These are phyloP conservation scores for Thielaviopsis euricoi DNA, from an alignment of 2,329 filamentous ascomycete species.

Conservation along the genomic window DNA sequence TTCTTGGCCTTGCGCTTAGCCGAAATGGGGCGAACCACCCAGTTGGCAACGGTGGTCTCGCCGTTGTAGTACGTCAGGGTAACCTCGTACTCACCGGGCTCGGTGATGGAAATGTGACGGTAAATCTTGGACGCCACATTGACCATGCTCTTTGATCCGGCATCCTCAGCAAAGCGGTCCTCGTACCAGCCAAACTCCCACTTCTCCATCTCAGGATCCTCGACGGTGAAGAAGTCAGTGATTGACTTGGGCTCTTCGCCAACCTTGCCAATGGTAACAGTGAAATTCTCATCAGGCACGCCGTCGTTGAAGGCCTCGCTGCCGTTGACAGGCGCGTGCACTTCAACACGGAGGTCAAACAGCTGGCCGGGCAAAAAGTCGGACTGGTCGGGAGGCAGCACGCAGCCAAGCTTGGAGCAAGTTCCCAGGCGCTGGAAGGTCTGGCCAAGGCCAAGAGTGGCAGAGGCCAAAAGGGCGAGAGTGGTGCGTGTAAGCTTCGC, in stretches of 20 bases:
- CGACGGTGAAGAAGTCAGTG: constrained; percentile 49
- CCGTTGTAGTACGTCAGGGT: constrained; percentile 60
- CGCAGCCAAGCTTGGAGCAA: constrained; percentile 41
- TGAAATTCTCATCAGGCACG: constrained; percentile 58
- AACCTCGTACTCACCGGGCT: constrained; percentile 65
- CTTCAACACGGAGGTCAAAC: constrained; percentile 70
- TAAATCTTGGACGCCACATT: constrained; percentile 69
- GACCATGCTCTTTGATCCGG: constrained; percentile 51
- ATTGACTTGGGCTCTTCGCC: constrained; percentile 36
- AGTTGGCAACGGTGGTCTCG: constrained; percentile 55
- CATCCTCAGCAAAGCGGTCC: constrained; percentile 64
- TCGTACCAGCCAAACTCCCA: constrained; percentile 81
- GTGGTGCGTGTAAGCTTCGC: constrained; percentile 3
- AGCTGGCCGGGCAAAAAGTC: constrained; percentile 73
- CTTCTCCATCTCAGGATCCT: constrained; percentile 57
- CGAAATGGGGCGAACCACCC: constrained; percentile 57
- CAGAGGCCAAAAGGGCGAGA: constrained; percentile 9
- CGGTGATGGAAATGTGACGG: constrained; percentile 56
- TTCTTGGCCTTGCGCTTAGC: constrained; percentile 66
- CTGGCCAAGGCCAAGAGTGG: constrained; percentile 26
- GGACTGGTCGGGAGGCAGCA: constrained; percentile 47
- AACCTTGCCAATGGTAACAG: constrained; percentile 54
- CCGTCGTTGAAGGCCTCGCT: constrained; percentile 57
- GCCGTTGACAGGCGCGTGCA: constrained; percentile 68
- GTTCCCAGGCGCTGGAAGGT: constrained; percentile 43